Percentiles rank a stretch among this genome's conserved stretches.
Evolutionary conservation across 164 flowering plant species (phyloP).

Genomic region (Magnolia changhungtana): DNA sequence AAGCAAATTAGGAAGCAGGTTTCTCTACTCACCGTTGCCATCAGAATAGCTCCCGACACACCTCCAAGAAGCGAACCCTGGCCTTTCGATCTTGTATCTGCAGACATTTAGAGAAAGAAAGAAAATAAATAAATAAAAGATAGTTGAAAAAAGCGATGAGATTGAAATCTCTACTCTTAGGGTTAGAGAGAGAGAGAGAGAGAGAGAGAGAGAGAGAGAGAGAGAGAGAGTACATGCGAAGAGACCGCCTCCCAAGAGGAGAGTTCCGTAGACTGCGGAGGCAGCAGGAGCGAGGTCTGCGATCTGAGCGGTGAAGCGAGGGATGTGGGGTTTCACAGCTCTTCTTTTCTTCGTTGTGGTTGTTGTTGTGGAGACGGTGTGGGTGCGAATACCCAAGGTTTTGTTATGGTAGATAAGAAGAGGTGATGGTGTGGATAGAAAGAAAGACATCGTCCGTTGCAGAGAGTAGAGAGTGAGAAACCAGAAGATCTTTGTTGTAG

Average conservation of each 20-base stretch:
- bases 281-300: constrained; percentile 40
- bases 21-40: constrained; percentile 31
- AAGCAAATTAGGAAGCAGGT: neutral
- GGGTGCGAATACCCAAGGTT: neutral
- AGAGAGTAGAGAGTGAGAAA: too few relatives aligned
- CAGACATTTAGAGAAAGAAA: neutral
- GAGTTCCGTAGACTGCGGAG: constrained; percentile 40
- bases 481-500: too few relatives aligned
- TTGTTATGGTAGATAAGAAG: neutral
- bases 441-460: neutral
- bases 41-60: constrained; percentile 37
- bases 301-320: constrained; percentile 33
- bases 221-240: constrained; percentile 26
- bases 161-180: too few relatives aligned
- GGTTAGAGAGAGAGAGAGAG: neutral
- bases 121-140: neutral
- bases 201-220: neutral
- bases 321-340: neutral
- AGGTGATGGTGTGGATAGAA: neutral
- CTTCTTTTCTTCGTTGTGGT: neutral
- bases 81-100: constrained; percentile 36
- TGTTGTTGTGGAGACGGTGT: neutral
- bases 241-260: constrained; percentile 49
- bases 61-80: constrained; percentile 52
- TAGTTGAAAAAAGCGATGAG: too few relatives aligned